Base-by-base conservation (phyloP, 495 filamentous ascomycete genomes). In the Articulospora tetracladia region DNA sequence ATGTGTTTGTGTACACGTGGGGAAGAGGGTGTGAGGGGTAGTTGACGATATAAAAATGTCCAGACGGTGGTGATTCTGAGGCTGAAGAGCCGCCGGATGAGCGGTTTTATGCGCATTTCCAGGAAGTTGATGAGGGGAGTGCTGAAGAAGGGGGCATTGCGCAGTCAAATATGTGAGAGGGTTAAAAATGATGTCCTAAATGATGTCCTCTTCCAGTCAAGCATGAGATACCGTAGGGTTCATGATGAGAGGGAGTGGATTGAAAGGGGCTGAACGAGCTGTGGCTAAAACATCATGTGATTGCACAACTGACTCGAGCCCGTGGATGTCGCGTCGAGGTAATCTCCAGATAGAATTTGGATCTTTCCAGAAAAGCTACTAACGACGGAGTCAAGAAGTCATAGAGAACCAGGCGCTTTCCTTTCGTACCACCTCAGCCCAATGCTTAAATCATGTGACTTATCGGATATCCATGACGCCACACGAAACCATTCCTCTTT, bases 1-100 rank as follows among this genome's bases (percentile, higher is more conserved):
- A 67, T 63, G 26, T 67, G 64, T 24, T 63, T 63, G 1, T 67
- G 60, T 19, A 58, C 57, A 2, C 12, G 17, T n/a, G 52, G 48
- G 1, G 53, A n/a, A 20, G n/a, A 53, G 22, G 52, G 34, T n/a
- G n/a, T 1, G 22, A 22, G 17, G 48, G 30, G 10, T 3, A 46
- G 23, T 10, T 7, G 11, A 44, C 28, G 41, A n/a, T 32, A n/a
- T 13, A 60, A 25, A n/a, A 23, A 4, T 46, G 48, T 50, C 27
- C 47, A 32, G 13, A 47, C 26, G 15, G 62, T 15, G 17, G 50
- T 50, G 2, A 60, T 44, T 32, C 57, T 25, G 12, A 57, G 25
- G n/a, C 62, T 57, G 3, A 51, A 44, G 53, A 48, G 46, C 52
- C 52, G 53, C 23, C 57, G 57, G 32, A 60, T 11, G 17, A 60